phyloP scores from a whole-genome alignment of 345 rosid genomes.

The Gynandropsis gynandra region DNA sequence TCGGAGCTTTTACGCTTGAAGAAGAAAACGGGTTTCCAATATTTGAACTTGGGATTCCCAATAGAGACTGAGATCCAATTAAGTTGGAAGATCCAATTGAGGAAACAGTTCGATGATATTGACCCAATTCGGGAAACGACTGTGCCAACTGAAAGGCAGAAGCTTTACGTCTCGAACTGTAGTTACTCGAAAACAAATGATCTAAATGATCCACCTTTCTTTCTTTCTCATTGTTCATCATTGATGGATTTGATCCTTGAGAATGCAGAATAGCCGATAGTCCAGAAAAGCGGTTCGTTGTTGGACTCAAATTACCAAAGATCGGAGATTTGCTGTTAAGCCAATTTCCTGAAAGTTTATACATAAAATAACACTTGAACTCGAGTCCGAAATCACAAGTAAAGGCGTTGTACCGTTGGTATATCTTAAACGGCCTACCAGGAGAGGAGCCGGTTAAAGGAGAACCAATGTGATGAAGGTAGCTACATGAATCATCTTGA shows the following conservation, averaged over 20 bases:
- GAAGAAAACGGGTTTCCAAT: constrained; percentile 45
- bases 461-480: constrained; percentile 43
- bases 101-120: constrained; percentile 33
- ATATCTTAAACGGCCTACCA: constrained; percentile 21
- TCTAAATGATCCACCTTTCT: constrained; percentile 34
- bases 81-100: constrained; percentile 37
- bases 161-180: constrained; percentile 33
- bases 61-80: constrained; percentile 25
- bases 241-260: constrained; percentile 33
- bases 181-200: constrained; percentile 30
- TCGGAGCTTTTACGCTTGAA: constrained; percentile 39
- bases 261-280: constrained; percentile 44
- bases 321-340: constrained; percentile 41
- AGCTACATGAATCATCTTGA: constrained; percentile 48
- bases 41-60: constrained; percentile 31
- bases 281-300: constrained; percentile 34
- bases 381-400: not conserved
- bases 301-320: constrained; percentile 39
- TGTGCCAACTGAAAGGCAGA: constrained; percentile 38
- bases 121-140: constrained; percentile 32
- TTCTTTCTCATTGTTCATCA: constrained; percentile 41
- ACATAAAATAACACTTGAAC: constrained; percentile 6
- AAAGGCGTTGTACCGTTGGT: constrained; percentile 1
- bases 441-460: constrained; percentile 51
- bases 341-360: constrained; percentile 38